Conservation (phyloP, 2,329 filamentous ascomycete species). For the Zalaria obscura region DNA sequence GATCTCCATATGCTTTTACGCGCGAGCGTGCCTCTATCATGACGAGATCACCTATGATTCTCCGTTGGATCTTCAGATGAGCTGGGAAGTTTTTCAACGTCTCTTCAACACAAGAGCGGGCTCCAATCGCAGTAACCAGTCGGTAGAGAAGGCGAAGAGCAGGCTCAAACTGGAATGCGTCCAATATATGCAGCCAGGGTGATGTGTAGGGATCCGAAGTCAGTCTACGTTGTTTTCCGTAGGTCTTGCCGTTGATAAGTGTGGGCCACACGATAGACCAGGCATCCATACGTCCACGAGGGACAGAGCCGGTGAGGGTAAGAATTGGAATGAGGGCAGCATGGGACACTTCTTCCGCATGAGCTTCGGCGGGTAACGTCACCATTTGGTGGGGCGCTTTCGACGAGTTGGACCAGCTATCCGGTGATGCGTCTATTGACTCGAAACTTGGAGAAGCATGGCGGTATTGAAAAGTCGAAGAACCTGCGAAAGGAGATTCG, state of each 20-base stretch:
- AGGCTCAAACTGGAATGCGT: conserved; percentile 12
- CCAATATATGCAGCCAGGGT: conserved; percentile 2
- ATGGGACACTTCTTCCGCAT: neutral
- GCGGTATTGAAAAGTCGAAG: neutral
- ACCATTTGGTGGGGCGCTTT: neutral
- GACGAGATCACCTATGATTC: no score
- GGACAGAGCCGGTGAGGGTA: conserved; percentile 1
- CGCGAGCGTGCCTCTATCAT: no score
- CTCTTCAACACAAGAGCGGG: conserved; percentile 23
- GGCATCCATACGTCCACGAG: neutral
- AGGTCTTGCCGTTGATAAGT: conserved; percentile 2
- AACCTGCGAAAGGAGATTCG: neutral
- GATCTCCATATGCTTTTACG: no score
- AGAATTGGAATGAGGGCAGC: conserved; percentile 1
- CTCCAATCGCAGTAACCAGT: conserved; percentile 33
- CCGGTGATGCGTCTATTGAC: neutral
- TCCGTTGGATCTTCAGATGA: neutral
- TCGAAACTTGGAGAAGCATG: no score
- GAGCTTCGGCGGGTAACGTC: neutral
- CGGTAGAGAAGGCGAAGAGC: conserved; percentile 35
- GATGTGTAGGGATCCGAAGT: neutral
- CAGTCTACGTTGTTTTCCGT: conserved; percentile 3
- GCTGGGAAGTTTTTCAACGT: neutral
- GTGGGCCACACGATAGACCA: conserved; percentile 3
- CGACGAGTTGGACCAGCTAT: neutral